Evolutionary conservation across 176 grass and related monocot genomes (phyloP).

Genomic region (Neostapfia colusana): DNA sequence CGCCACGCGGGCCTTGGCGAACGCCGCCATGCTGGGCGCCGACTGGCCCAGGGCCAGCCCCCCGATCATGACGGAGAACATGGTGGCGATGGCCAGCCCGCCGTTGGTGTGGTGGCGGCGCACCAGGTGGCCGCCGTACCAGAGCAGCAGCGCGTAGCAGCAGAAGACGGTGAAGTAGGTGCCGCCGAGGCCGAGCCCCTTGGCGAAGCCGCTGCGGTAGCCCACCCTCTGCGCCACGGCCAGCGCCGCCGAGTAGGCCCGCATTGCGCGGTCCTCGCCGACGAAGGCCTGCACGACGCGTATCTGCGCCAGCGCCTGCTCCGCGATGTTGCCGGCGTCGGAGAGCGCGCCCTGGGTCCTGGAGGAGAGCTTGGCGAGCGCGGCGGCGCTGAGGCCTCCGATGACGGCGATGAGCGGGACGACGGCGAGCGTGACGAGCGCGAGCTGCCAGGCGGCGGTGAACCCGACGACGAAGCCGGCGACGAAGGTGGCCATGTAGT

Average conservation of each 20-base stretch:
- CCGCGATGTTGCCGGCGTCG: constrained; percentile 69
- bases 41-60: constrained; percentile 90
- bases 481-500: constrained; percentile 99
- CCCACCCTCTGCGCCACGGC: constrained; percentile 64
- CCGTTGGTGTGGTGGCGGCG: constrained; percentile 76
- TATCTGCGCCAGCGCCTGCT: constrained; percentile 86
- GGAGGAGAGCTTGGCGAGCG: constrained; percentile 76
- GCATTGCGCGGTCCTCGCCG: constrained; percentile 61
- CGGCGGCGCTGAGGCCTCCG: constrained; percentile 76
- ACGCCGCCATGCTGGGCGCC: constrained; percentile 88
- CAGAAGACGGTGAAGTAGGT: constrained; percentile 99
- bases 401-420: constrained; percentile 92
- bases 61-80: constrained; percentile 98
- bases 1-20: constrained; percentile 82
- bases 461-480: constrained; percentile 92
- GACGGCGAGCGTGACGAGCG: constrained; percentile 88
- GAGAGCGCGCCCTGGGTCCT: constrained; percentile 74
- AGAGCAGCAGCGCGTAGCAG: constrained; percentile 89
- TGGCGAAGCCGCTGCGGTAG: constrained; percentile 73
- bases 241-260: constrained; percentile 71
- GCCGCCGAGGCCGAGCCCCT: constrained; percentile 84
- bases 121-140: constrained; percentile 88
- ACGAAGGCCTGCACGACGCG: constrained; percentile 85
- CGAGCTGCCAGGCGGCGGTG: constrained; percentile 88
- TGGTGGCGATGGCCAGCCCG: constrained; percentile 88